Base-by-base conservation (phyloP, 805 yeast species). In the Jamesozyma jinghongensis region DNA sequence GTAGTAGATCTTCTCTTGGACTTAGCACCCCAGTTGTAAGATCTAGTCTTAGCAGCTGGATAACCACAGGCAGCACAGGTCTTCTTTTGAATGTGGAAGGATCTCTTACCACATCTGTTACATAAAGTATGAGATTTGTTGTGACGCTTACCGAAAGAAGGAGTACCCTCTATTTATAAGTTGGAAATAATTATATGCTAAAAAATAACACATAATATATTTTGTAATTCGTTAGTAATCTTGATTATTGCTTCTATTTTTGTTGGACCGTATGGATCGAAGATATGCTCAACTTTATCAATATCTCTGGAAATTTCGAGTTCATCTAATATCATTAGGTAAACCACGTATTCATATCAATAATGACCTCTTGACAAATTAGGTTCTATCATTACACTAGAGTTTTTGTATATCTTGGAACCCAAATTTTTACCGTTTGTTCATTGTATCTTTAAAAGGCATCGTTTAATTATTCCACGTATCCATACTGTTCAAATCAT, bases 1-100 rank as follows among this genome's bases (percentile, higher is more conserved):
- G 97, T 88, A 60, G 98, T 92, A 74, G 85, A 83, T 85, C 98
- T 87, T 86, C 98, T 86, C 83, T 88, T 85, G 68, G 97, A 95
- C 84, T 90, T 90, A 59, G 74, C 73, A 72, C 94, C 95, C 98
- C 98, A 90, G 96, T 90, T 92, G 95, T 75, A 83, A 66, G 85
- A 81, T 85, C 98, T 88, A 74, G 83, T 70, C 79, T 92, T 92
- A 63, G 97, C 97, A 66, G 97, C 86, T 75, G 98, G 98, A 83
- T 90, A 90, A 67, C 98, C 98, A 78, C 98, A 90, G 60, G 94
- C 74, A 70, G 97, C 70, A 78, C 98, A 90, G 65, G 95, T 86
- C 81, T 85, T 85, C 95, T 90, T 92, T 79, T 92, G 98, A 70
- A 82, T 75, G 77, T 92, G 97, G 94, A 88, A 90, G 51, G 96